Percentiles rank a stretch among this genome's conserved stretches.
phyloP scores from a whole-genome alignment of 164 flowering plant species.

The Nymphaea thermarum region DNA sequence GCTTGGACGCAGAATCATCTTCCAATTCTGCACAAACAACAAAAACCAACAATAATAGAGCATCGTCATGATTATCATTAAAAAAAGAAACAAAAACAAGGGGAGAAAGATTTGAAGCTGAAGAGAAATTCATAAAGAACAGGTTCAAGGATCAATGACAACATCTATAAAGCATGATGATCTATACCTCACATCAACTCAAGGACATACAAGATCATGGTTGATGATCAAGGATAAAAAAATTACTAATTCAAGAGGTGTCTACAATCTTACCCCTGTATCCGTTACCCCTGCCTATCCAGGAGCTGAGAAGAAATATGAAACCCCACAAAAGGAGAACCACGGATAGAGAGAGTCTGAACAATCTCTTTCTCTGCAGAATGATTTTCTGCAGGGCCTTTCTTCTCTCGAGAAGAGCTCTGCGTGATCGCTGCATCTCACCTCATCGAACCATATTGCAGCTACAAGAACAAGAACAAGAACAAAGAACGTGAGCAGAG shows the following conservation, averaged over 20 bases:
- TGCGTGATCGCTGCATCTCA: conserved; percentile 88
- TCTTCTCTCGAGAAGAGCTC: conserved; percentile 63
- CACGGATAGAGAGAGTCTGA: conserved; percentile 54
- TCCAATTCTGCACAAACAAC: not conserved
- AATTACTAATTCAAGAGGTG: not conserved
- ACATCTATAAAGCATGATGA: no score
- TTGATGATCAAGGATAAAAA: no score
- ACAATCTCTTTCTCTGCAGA: conserved; percentile 32
- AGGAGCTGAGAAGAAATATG: conserved; percentile 46
- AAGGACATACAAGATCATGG: no score
- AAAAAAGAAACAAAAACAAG: not conserved
- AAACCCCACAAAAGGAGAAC: conserved; percentile 62
- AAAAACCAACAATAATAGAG: no score
- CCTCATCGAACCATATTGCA: conserved; percentile 26
- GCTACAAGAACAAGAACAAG: not conserved
- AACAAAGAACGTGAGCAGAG: not conserved
- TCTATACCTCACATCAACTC: no score
- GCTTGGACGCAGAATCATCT: not conserved
- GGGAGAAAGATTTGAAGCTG: not conserved
- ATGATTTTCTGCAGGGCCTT: conserved; percentile 43
- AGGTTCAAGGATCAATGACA: not conserved
- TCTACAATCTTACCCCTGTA: conserved; percentile 27
- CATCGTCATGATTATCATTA: not conserved
- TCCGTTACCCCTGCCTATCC: conserved; percentile 58
- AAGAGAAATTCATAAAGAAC: not conserved